Evolutionary conservation across 257 asterid genomes (phyloP).

Genomic region (Capsicum pubescens): DNA sequence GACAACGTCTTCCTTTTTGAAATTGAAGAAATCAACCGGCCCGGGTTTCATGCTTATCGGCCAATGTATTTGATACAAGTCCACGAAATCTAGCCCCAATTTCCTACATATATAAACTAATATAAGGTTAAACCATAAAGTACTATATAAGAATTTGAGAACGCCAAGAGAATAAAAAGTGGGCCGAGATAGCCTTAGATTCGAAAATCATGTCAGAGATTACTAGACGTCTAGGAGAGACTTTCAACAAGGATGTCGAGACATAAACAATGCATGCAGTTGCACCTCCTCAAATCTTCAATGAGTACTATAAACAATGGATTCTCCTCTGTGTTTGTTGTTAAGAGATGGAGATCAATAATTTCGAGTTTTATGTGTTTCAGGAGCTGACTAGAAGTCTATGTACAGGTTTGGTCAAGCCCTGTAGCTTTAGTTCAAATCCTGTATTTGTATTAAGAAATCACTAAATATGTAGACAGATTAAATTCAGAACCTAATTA

Average conservation of each 20-base stretch:
- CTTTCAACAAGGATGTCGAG: neutral
- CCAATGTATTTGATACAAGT: slow-evolving; percentile 6
- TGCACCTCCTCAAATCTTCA: neutral
- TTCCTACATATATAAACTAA: neutral
- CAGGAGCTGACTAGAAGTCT: neutral
- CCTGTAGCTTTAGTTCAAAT: neutral
- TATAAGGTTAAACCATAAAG: neutral
- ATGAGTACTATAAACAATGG: neutral
- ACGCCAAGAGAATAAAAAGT: neutral
- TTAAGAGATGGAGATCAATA: neutral
- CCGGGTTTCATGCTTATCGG: neutral
- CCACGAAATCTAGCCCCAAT: neutral
- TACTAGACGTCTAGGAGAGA: neutral
- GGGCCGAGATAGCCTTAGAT: no score
- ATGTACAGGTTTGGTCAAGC: neutral
- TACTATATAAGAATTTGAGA: neutral
- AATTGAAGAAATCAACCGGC: neutral
- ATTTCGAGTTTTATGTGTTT: neutral
- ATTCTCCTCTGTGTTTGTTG: neutral
- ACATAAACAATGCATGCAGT: neutral
- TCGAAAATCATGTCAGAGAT: neutral
- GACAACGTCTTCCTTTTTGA: neutral
- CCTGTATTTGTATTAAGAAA: neutral
- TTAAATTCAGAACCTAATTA: neutral
- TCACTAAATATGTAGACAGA: neutral